These are phyloP conservation scores for Helicostylum pulchrum DNA, from an alignment of 192 early-diverging fungal genomes.

Conservation along the genomic window DNA sequence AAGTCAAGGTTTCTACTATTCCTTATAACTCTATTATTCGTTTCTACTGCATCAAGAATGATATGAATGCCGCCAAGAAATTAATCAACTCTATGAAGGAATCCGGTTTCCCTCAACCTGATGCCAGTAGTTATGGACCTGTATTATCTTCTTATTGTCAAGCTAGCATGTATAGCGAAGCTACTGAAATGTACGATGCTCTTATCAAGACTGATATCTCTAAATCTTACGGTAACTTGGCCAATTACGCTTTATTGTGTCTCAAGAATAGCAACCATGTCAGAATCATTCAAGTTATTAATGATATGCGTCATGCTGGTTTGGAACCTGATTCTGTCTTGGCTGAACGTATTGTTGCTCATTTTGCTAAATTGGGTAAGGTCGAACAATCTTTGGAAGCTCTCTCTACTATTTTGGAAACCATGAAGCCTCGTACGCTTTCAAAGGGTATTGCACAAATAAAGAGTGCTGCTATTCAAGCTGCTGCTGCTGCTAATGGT, in stretches of 20 bases:
- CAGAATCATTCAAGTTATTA: slow-evolving; percentile 16
- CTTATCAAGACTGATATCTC: slow-evolving; percentile 30
- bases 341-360: slow-evolving; percentile 18
- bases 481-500: neutral
- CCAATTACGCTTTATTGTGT: slow-evolving; percentile 33
- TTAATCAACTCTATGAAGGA: slow-evolving; percentile 22
- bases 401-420: slow-evolving; percentile 7
- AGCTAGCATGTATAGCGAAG: slow-evolving; percentile 4
- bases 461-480: slow-evolving; percentile 11
- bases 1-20: slow-evolving; percentile 24
- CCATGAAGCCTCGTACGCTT: slow-evolving; percentile 14
- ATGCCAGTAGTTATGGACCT: slow-evolving; percentile 35
- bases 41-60: slow-evolving; percentile 19
- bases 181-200: slow-evolving; percentile 23
- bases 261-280: slow-evolving; percentile 8
- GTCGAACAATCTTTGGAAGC: slow-evolving; percentile 11
- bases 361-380: slow-evolving; percentile 1
- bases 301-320: slow-evolving; percentile 23
- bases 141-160: slow-evolving; percentile 27
- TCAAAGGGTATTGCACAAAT: slow-evolving; percentile 19
- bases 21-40: slow-evolving; percentile 39
- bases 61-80: slow-evolving; percentile 21
- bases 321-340: slow-evolving; percentile 31
- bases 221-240: slow-evolving; percentile 34
- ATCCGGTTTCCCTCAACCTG: slow-evolving; percentile 24